phyloP scores from a whole-genome alignment of 2,329 filamentous ascomycete species.

The Dothistroma septosporum region DNA sequence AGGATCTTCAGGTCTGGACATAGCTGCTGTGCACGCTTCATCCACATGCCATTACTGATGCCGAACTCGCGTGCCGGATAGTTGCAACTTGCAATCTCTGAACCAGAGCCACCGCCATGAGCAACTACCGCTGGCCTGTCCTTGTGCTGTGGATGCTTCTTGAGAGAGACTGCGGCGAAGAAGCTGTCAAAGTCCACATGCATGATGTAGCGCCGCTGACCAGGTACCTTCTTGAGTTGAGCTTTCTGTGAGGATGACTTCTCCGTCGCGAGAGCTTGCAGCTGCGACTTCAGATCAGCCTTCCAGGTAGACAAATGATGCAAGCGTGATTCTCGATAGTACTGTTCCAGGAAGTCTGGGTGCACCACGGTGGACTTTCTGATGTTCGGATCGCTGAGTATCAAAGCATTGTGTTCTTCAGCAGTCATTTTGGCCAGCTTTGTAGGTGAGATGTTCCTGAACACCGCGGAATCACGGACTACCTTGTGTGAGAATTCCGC shows the following conservation, averaged over 20 bases:
- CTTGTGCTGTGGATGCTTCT: constrained; percentile 67
- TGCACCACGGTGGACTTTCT: constrained; percentile 88
- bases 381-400: constrained; percentile 79
- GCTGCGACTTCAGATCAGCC: constrained; percentile 81
- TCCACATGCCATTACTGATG: constrained; percentile 99
- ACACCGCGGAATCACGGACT: constrained; percentile 29
- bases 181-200: constrained; percentile 99
- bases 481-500: constrained; percentile 33
- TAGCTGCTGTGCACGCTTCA: constrained; percentile 79
- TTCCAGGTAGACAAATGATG: constrained; percentile 98
- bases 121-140: constrained; percentile 85
- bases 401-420: constrained; percentile 84
- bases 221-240: constrained; percentile 54
- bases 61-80: constrained; percentile 83
- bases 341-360: constrained; percentile 89
- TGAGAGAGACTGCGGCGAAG: constrained; percentile 87
- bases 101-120: constrained; percentile 77
- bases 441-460: constrained; percentile 28
- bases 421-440: constrained; percentile 61
- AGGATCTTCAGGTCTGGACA: constrained; percentile 83
- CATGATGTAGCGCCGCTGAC: constrained; percentile 74
- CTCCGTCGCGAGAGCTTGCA: constrained; percentile 75
- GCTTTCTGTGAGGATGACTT: constrained; percentile 52
- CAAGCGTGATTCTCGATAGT: constrained; percentile 88
- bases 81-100: constrained; percentile 96